Conservation (phyloP, 2,329 filamentous ascomycete species). For the Rhinocladiella similis region DNA sequence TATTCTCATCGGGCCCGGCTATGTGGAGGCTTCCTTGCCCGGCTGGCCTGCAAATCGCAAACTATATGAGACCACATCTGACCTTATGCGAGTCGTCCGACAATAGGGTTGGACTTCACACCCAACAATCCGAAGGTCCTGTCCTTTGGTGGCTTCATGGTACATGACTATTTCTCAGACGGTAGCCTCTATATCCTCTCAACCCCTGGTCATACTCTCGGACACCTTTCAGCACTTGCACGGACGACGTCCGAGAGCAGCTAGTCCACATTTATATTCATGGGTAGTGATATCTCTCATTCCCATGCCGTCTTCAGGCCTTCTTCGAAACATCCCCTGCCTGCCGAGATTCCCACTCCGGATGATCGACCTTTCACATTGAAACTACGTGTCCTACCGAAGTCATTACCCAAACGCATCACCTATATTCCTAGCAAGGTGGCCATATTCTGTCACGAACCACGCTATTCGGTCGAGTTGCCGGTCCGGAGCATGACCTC, state of each 20-base stretch:
- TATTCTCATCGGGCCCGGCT: slow-evolving; percentile 47
- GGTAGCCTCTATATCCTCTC: slow-evolving; percentile 44
- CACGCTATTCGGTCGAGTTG: slow-evolving; percentile 26
- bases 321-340: too few relatives aligned
- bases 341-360: too few relatives aligned
- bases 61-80: too few relatives aligned
- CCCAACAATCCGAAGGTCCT: slow-evolving; percentile 35
- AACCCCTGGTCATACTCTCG: slow-evolving; percentile 48
- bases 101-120: slow-evolving; percentile 31
- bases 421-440: too few relatives aligned
- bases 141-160: slow-evolving; percentile 43
- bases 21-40: too few relatives aligned
- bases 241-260: slow-evolving; percentile 34
- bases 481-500: slow-evolving; percentile 20
- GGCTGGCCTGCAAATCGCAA: too few relatives aligned
- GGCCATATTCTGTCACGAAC: slow-evolving; percentile 17
- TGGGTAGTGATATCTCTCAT: slow-evolving; percentile 46
- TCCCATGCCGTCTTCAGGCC: too few relatives aligned
- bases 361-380: too few relatives aligned
- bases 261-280: slow-evolving; percentile 46
- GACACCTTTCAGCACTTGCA: slow-evolving; percentile 52
- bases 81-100: slow-evolving; percentile 25
- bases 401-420: too few relatives aligned
- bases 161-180: slow-evolving; percentile 43
- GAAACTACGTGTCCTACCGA: too few relatives aligned